A percentile compares a stretch with the other conserved stretches of the same genome.
Conservation (phyloP, 306 rosid genomes). For the Heteromeles arbutifolia region DNA sequence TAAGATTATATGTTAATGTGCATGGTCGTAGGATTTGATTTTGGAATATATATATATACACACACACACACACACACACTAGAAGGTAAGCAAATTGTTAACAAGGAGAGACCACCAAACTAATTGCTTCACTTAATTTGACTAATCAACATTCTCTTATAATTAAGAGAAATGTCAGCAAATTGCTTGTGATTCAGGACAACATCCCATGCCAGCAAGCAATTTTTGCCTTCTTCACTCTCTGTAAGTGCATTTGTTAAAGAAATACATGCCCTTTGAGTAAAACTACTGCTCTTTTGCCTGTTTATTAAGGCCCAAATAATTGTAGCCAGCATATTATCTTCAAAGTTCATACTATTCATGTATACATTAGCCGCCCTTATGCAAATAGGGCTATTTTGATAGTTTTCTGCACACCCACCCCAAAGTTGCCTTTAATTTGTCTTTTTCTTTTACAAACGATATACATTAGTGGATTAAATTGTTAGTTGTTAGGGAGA, state of each 20-base stretch:
- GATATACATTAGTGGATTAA: too few relatives aligned
- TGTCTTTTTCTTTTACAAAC: too few relatives aligned
- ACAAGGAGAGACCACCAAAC: background rate
- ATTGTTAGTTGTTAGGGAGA: too few relatives aligned
- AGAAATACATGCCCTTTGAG: background rate
- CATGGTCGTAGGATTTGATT: background rate
- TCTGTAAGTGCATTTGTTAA: background rate
- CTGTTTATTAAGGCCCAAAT: background rate
- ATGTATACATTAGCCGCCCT: background rate
- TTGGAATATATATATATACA: background rate
- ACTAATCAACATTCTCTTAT: background rate
- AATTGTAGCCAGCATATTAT: background rate
- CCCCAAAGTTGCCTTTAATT: background rate
- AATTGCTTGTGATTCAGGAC: background rate
- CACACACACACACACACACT: background rate
- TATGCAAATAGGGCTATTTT: background rate
- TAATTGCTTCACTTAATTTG: background rate
- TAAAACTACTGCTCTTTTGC: background rate
- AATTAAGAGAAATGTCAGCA: background rate
- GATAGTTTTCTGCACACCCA: background rate
- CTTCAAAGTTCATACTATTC: background rate
- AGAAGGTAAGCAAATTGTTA: background rate
- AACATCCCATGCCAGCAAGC: background rate
- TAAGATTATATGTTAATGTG: background rate
- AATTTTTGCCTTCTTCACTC: background rate